phyloP scores from a whole-genome alignment of 495 filamentous ascomycete genomes.

The Penicillium soppii region DNA sequence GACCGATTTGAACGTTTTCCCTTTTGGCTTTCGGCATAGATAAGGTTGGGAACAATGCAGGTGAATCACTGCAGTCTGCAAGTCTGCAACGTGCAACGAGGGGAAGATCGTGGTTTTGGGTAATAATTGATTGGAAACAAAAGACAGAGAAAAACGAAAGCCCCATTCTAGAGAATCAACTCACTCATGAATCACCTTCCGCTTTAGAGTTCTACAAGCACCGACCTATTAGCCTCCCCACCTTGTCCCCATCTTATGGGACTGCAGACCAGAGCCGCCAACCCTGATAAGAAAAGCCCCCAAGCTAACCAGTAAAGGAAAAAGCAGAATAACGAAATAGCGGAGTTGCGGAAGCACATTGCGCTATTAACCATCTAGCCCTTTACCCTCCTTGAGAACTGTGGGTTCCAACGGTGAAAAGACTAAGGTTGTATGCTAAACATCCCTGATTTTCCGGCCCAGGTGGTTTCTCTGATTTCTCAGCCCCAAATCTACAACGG shows the following conservation, averaged over 20 bases:
- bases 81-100: neutral
- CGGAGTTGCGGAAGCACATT: too few species aligned
- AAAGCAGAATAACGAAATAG: too few species aligned
- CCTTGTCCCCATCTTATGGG: too few species aligned
- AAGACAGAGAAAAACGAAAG: too few species aligned
- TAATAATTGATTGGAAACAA: too few species aligned
- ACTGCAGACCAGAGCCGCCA: slow-evolving; percentile 6
- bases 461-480: neutral
- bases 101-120: too few species aligned
- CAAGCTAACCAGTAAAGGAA: slow-evolving; percentile 1
- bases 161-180: too few species aligned
- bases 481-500: neutral
- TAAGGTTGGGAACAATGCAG: slow-evolving; percentile 6
- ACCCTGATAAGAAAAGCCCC: slow-evolving; percentile 1
- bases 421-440: neutral
- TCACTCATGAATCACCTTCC: slow-evolving; percentile 1
- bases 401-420: neutral
- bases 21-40: neutral
- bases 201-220: neutral
- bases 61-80: slow-evolving; percentile 1
- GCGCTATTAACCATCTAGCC: neutral
- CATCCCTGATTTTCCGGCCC: neutral
- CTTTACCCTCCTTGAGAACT: neutral
- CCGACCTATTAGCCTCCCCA: neutral
- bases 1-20: neutral